Percentiles rank a stretch among this genome's conserved stretches.
These are phyloP conservation scores for Globisporangium middletonii DNA, from an alignment of 352 stramenopile genomes.

Conservation along the genomic window DNA sequence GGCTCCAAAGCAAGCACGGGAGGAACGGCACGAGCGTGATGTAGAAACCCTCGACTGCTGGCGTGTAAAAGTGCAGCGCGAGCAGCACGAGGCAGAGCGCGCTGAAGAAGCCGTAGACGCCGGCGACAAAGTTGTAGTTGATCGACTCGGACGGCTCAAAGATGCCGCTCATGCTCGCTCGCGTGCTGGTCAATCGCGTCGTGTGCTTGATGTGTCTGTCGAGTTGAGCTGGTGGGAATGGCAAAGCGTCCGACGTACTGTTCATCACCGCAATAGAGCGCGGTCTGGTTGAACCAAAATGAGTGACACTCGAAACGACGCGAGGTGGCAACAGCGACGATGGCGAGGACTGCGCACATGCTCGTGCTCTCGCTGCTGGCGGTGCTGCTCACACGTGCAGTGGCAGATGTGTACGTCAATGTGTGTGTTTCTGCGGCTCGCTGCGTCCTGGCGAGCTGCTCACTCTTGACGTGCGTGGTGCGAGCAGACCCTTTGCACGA, in stretches of 20 bases:
- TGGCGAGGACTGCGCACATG: background rate
- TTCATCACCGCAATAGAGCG: background rate
- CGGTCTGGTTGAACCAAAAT: background rate
- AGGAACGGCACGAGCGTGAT: conserved; percentile 78
- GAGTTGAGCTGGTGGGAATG: conserved; percentile 1
- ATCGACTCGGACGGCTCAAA: conserved; percentile 71
- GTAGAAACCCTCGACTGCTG: conserved; percentile 77
- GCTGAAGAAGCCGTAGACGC: conserved; percentile 69
- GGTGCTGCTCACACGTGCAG: background rate
- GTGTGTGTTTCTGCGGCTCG: background rate
- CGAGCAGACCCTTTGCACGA: conserved; percentile 42
- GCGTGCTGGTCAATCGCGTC: background rate
- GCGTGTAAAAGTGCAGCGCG: conserved; percentile 53
- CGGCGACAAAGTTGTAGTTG: conserved; percentile 89
- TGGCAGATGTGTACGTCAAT: conserved; percentile 5
- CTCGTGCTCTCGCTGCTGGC: background rate
- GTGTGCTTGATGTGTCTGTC: background rate
- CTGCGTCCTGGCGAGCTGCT: background rate
- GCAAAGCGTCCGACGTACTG: background rate
- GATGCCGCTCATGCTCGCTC: conserved; percentile 22
- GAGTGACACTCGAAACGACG: background rate
- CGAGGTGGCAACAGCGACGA: background rate
- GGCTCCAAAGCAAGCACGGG: conserved; percentile 79
- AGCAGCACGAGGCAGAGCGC: conserved; percentile 50
- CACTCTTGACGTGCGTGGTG: background rate